Conservation (phyloP, 2,329 filamentous ascomycete species). For the Aureobasidium leucospermi region DNA sequence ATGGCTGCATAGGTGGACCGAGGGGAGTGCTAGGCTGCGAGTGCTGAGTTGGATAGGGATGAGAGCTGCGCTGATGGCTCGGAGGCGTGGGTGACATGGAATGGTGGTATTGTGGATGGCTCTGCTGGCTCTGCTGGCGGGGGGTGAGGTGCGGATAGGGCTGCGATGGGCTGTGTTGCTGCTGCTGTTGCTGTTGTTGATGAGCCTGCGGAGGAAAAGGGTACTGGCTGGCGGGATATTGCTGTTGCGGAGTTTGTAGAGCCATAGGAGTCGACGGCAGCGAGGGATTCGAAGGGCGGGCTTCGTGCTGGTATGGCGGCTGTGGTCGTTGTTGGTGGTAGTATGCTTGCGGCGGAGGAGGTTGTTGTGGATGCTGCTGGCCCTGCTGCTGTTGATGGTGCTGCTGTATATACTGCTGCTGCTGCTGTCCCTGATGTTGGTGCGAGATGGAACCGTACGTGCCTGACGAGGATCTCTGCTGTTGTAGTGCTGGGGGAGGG, state of each 20-base stretch:
- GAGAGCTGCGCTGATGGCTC: slow-evolving; percentile 21
- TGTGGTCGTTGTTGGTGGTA: not conserved
- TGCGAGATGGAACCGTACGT: not conserved
- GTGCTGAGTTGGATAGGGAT: slow-evolving; percentile 26
- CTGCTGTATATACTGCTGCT: not conserved
- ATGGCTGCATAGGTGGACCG: slow-evolving; percentile 32
- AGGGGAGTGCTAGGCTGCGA: slow-evolving; percentile 44
- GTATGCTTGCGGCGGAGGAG: not conserved
- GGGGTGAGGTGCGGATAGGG: slow-evolving; percentile 17
- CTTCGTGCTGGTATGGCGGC: not conserved
- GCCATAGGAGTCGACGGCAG: slow-evolving; percentile 5
- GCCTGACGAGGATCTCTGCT: slow-evolving; percentile 14
- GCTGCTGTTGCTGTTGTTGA: slow-evolving; percentile 8
- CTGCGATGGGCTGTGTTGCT: slow-evolving; percentile 24
- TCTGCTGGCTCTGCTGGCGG: slow-evolving; percentile 5
- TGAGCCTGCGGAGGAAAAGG: slow-evolving; percentile 13
- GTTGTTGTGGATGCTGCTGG: not conserved
- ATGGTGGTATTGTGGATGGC: not conserved
- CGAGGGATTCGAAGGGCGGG: not conserved
- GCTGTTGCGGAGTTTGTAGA: slow-evolving; percentile 6
- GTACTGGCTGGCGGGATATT: slow-evolving; percentile 8
- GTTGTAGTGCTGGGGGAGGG: slow-evolving; percentile 15
- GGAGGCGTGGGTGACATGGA: slow-evolving; percentile 26
- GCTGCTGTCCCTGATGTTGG: not conserved
- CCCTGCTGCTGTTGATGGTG: not conserved